phyloP scores from a whole-genome alignment of 179 eudicot genomes.

The Silene coronaria region DNA sequence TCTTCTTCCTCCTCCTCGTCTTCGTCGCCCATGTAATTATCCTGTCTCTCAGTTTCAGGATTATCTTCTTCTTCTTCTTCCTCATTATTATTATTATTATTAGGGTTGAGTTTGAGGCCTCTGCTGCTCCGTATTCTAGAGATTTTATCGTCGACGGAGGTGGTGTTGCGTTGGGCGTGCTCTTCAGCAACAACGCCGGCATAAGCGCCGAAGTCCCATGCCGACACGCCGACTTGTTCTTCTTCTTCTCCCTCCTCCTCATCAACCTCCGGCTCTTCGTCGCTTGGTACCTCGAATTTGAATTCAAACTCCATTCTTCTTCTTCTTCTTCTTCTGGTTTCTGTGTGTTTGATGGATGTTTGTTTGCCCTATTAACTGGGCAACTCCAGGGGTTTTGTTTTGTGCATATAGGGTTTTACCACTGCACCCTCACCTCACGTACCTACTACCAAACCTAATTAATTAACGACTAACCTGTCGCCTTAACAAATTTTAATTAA shows the following conservation, averaged over 20 bases:
- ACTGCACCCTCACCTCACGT: no score
- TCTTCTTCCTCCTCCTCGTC: slow-evolving; percentile 30
- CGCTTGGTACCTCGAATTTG: slow-evolving; percentile 59
- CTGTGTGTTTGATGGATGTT: no score
- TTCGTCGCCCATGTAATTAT: not conserved
- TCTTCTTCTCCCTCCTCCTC: slow-evolving; percentile 14
- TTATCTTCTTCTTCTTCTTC: no score
- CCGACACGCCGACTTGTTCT: slow-evolving; percentile 31
- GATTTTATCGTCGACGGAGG: slow-evolving; percentile 75
- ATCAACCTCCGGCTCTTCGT: slow-evolving; percentile 48
- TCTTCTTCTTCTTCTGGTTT: no score
- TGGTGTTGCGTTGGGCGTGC: slow-evolving; percentile 69
- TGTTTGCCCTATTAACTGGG: no score
- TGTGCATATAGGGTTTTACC: no score
- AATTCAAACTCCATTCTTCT: slow-evolving; percentile 32
- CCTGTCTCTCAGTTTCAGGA: not conserved
- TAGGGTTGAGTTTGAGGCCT: slow-evolving; percentile 11
- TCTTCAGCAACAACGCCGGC: slow-evolving; percentile 76
- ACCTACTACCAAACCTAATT: no score
- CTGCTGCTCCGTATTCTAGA: slow-evolving; percentile 37
- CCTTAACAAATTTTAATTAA: no score
- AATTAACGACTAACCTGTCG: no score
- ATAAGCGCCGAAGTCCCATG: slow-evolving; percentile 85
- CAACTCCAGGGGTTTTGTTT: no score
- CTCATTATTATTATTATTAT: slow-evolving; percentile 21